Percentiles rank a stretch among this genome's conserved stretches.
phyloP scores from a whole-genome alignment of 805 yeast species.

The Suhomyces emberorum region DNA sequence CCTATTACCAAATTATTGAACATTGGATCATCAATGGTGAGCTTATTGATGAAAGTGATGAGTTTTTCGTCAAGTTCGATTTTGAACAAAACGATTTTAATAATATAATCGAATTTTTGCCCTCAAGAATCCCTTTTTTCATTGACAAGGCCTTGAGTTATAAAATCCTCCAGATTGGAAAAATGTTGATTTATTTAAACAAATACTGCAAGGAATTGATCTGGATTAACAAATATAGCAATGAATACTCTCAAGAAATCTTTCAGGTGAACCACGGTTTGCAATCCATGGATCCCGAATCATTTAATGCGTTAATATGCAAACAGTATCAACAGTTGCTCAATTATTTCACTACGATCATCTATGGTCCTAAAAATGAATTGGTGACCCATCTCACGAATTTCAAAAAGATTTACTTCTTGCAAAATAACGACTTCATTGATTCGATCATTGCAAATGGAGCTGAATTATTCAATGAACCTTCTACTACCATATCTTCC shows the following conservation, averaged over 20 bases:
- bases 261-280: slow-evolving; percentile 32
- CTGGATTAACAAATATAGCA: slow-evolving; percentile 53
- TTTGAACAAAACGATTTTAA: slow-evolving; percentile 26
- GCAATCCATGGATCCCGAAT: slow-evolving; percentile 30
- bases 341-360: slow-evolving; percentile 45
- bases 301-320: slow-evolving; percentile 31
- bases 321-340: slow-evolving; percentile 52
- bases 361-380: slow-evolving; percentile 46
- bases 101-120: slow-evolving; percentile 30
- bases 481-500: slow-evolving; percentile 62
- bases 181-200: slow-evolving; percentile 61
- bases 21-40: slow-evolving; percentile 73
- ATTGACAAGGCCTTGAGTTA: slow-evolving; percentile 33
- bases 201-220: slow-evolving; percentile 62
- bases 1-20: slow-evolving; percentile 58
- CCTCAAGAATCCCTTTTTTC: slow-evolving; percentile 47
- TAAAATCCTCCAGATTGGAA: slow-evolving; percentile 66
- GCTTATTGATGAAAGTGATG: slow-evolving; percentile 50
- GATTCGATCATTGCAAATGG: slow-evolving; percentile 60
- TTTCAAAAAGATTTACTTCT: slow-evolving; percentile 62
- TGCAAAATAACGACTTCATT: slow-evolving; percentile 82
- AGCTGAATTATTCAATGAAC: slow-evolving; percentile 48
- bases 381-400: slow-evolving; percentile 55
- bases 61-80: slow-evolving; percentile 56
- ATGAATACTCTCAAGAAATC: slow-evolving; percentile 28